Evolutionary conservation across 1,139 yeast species (phyloP).

Genomic region (Arxiozyma bovina): DNA sequence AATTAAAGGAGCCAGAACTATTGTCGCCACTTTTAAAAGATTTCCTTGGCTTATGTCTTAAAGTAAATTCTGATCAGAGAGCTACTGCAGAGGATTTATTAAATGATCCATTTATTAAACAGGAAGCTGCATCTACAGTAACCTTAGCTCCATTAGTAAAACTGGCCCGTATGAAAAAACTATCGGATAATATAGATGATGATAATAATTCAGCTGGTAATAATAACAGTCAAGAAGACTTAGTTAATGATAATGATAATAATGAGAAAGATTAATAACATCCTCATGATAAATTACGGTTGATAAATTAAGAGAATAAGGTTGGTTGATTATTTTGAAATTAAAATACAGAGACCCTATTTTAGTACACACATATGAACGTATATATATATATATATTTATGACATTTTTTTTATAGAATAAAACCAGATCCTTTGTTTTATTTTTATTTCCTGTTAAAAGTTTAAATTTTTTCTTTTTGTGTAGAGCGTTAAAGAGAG

Average conservation of each 20-base stretch:
- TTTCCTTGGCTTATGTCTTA: slow-evolving; percentile 71
- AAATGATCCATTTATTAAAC: slow-evolving; percentile 55
- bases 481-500: no score
- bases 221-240: neutral
- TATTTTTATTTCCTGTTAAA: neutral
- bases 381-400: no score
- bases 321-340: no score
- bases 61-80: slow-evolving; percentile 77
- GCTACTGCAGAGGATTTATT: slow-evolving; percentile 73
- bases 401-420: neutral
- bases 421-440: neutral
- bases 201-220: neutral
- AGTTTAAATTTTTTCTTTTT: no score
- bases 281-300: no score
- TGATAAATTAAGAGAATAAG: neutral
- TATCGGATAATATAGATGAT: slow-evolving; percentile 36
- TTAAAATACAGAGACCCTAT: neutral
- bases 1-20: slow-evolving; percentile 79
- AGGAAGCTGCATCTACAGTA: slow-evolving; percentile 60
- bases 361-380: neutral
- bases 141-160: slow-evolving; percentile 84
- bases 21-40: slow-evolving; percentile 56
- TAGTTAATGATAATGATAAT: slow-evolving; percentile 30
- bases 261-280: slow-evolving; percentile 1
- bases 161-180: slow-evolving; percentile 75